Evolutionary conservation across 2,329 filamentous ascomycete species (phyloP), one percentile per base, ranked within the genome.

Genomic region (Fusarium sp.): DNA sequence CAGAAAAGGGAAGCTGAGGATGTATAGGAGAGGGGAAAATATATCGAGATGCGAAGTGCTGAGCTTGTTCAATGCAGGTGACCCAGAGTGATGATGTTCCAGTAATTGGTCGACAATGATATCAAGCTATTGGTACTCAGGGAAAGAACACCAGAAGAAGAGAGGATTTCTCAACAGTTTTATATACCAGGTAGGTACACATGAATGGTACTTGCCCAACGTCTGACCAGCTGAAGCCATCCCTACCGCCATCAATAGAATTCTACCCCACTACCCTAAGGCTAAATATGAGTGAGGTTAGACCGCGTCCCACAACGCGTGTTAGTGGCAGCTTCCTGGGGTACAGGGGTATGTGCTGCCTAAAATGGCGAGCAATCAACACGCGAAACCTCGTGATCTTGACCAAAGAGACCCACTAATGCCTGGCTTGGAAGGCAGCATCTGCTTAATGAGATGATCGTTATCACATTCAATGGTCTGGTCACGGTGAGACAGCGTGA

Each of bases 351-450:
- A 57, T 57, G 44, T 78, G 72, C 76, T 78, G 77, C 77, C 77
- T 79, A 57, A 63, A 77, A 41, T 38, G 36, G 59, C 57, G 32
- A 54, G 54, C 50, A 48, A 57, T n/a, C 45, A 61, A 53, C 35
- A 75, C 75, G 66, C 77, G 77, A 78, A 77, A 76, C 55, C 77
- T 66, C 72, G 69, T 78, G 74, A 79, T 67, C 61, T 53, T 32
- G 26, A 58, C 30, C 35, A 26, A 48, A 44, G 51, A 11, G 51
- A 17, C 39, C 65, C 38, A 55, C 74, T 79, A 75, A 66, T 79
- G 77, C 77, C 77, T 79, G 63, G 66, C 58, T 54, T 35, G 44
- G 36, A 54, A 44, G 32, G 42, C 55, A 66, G 48, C 42, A 22
- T 48, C 56, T 42, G 30, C 32, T 44, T 53, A 28, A 47, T 39